A percentile compares a stretch with the other conserved stretches of the same genome.
These are phyloP conservation scores for Pestalotiopsis fici DNA, from an alignment of 2,329 filamentous ascomycete genomes.

Conservation along the genomic window DNA sequence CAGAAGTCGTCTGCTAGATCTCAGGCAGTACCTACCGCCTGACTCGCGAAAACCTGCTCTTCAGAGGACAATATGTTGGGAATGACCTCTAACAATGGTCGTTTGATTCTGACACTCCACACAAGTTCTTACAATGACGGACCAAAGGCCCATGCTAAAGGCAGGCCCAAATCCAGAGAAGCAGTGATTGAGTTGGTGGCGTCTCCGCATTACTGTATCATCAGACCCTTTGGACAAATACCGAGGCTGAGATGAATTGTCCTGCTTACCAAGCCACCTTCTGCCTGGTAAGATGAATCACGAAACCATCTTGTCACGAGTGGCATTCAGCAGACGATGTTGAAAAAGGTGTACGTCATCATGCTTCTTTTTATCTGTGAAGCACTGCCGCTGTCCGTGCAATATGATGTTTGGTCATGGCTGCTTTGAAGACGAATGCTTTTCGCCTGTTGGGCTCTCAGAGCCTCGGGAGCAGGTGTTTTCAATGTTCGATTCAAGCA, in stretches of 20 bases:
- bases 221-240: neutral
- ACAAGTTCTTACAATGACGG: neutral
- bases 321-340: neutral
- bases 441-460: no score
- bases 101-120: neutral
- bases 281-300: neutral
- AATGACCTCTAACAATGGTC: neutral
- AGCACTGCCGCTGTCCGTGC: no score
- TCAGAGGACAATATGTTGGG: neutral
- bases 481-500: no score
- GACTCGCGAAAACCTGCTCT: neutral
- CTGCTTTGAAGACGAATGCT: no score
- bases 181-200: neutral
- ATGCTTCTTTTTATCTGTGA: neutral
- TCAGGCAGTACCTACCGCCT: neutral
- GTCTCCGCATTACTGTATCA: neutral
- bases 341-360: neutral
- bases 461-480: no score
- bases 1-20: neutral
- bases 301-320: neutral
- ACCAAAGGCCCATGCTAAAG: neutral
- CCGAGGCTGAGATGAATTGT: neutral
- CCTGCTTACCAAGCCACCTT: neutral
- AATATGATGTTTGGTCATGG: no score
- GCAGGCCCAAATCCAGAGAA: neutral